Conservation (phyloP, 352 stramenopile genomes). For the Pythium angustatum region DNA sequence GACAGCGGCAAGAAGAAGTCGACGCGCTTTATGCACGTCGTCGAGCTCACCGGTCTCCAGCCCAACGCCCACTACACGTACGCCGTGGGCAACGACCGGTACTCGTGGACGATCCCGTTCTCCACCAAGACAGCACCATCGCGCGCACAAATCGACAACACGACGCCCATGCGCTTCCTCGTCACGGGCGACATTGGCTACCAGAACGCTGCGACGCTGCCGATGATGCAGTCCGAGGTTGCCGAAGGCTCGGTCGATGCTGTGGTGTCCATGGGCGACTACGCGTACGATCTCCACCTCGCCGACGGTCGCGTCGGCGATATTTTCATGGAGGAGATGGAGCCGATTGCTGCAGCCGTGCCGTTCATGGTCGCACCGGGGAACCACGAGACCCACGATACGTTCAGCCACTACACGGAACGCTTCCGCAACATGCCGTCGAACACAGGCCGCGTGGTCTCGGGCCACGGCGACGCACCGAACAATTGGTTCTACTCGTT, state of each 20-base stretch:
- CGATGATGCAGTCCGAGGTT: slow-evolving; percentile 88
- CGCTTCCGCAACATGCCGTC: slow-evolving; percentile 85
- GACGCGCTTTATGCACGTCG: slow-evolving; percentile 72
- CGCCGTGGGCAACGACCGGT: slow-evolving; percentile 70
- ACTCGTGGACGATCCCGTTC: slow-evolving; percentile 82
- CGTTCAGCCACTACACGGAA: slow-evolving; percentile 86
- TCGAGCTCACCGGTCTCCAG: slow-evolving; percentile 55
- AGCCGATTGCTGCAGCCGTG: slow-evolving; percentile 76
- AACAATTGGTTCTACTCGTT: slow-evolving; percentile 93
- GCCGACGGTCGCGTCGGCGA: slow-evolving; percentile 79
- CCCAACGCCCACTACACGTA: slow-evolving; percentile 82
- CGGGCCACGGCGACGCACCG: slow-evolving; percentile 52
- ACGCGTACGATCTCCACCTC: slow-evolving; percentile 88
- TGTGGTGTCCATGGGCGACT: slow-evolving; percentile 87
- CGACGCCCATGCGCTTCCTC: slow-evolving; percentile 63
- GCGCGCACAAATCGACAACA: slow-evolving; percentile 25
- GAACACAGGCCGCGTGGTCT: slow-evolving; percentile 60
- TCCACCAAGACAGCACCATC: slow-evolving; percentile 72
- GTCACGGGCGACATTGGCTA: slow-evolving; percentile 89
- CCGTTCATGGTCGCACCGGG: slow-evolving; percentile 91
- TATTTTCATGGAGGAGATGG: slow-evolving; percentile 91
- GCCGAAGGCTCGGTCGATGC: slow-evolving; percentile 72
- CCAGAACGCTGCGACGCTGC: slow-evolving; percentile 85
- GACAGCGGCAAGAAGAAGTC: slow-evolving; percentile 61
- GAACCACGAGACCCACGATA: slow-evolving; percentile 90